phyloP scores from a whole-genome alignment of 257 asterid species.

The Perilla frutescens region DNA sequence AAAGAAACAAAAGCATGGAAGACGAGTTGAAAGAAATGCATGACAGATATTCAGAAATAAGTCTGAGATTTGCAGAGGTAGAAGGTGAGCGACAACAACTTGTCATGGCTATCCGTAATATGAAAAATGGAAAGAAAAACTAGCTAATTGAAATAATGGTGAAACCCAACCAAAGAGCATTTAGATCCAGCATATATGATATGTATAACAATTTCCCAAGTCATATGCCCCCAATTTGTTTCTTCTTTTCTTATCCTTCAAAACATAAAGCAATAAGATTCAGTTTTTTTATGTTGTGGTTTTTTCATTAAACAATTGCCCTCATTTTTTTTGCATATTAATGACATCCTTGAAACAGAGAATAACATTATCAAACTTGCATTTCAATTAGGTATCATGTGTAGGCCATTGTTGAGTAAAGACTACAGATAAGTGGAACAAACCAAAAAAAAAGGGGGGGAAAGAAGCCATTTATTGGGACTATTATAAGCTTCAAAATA shows the following conservation, averaged over 20 bases:
- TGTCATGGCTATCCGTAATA: slow-evolving; percentile 86
- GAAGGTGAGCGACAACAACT: slow-evolving; percentile 98
- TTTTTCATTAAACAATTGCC: slow-evolving; percentile 27
- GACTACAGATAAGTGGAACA: too few relatives aligned
- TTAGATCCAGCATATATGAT: slow-evolving; percentile 35
- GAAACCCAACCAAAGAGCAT: slow-evolving; percentile 32
- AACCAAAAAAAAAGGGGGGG: too few relatives aligned
- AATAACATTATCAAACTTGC: slow-evolving; percentile 27
- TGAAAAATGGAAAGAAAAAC: slow-evolving; percentile 71
- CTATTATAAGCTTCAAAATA: slow-evolving; percentile 11
- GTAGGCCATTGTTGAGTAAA: slow-evolving; percentile 5
- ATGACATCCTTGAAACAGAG: slow-evolving; percentile 12
- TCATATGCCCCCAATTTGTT: slow-evolving; percentile 32
- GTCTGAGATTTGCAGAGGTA: slow-evolving; percentile 96
- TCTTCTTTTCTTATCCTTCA: slow-evolving; percentile 33
- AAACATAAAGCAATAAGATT: slow-evolving; percentile 32
- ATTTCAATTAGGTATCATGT: slow-evolving; percentile 27
- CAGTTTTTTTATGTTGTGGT: slow-evolving; percentile 25
- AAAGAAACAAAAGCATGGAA: slow-evolving; percentile 72
- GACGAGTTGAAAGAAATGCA: slow-evolving; percentile 82
- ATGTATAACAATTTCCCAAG: slow-evolving; percentile 39
- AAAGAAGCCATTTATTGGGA: slow-evolving; percentile 14
- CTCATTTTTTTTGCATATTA: slow-evolving; percentile 18
- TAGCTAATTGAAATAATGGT: slow-evolving; percentile 40
- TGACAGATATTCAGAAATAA: slow-evolving; percentile 91